These are phyloP conservation scores for Sclerotinia nivalis DNA, from an alignment of 2,329 filamentous ascomycete species.

Conservation along the genomic window DNA sequence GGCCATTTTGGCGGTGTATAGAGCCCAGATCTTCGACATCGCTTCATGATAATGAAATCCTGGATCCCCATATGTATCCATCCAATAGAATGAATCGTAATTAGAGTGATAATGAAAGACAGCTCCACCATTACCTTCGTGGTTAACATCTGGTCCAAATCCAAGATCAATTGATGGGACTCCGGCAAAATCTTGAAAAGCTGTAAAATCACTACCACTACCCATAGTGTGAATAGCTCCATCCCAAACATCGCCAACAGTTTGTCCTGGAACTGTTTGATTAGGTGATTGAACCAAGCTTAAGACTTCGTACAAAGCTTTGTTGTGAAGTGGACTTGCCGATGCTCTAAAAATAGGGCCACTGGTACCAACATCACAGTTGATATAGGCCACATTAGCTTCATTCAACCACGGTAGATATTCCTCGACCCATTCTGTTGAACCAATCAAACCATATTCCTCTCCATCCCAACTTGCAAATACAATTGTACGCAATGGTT, in stretches of 20 bases:
- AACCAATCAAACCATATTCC: slow-evolving; percentile 79
- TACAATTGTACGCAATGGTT: slow-evolving; percentile 84
- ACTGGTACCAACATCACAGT: slow-evolving; percentile 71
- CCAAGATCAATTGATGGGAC: slow-evolving; percentile 58
- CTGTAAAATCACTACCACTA: slow-evolving; percentile 66
- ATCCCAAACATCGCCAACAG: slow-evolving; percentile 51
- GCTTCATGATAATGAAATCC: slow-evolving; percentile 61
- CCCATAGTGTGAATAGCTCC: slow-evolving; percentile 58
- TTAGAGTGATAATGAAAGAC: slow-evolving; percentile 81
- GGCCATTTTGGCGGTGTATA: slow-evolving; percentile 51
- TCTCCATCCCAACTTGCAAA: slow-evolving; percentile 76
- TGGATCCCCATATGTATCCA: slow-evolving; percentile 74
- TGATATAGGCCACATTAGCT: slow-evolving; percentile 72
- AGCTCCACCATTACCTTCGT: slow-evolving; percentile 41
- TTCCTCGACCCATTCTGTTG: slow-evolving; percentile 86
- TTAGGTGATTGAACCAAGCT: slow-evolving; percentile 48
- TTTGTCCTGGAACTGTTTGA: slow-evolving; percentile 43
- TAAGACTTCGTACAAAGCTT: slow-evolving; percentile 58
- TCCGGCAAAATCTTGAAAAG: slow-evolving; percentile 60
- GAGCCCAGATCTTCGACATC: slow-evolving; percentile 54
- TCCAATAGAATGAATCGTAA: slow-evolving; percentile 84
- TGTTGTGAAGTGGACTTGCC: slow-evolving; percentile 64
- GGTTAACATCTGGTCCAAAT: slow-evolving; percentile 45
- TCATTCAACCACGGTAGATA: slow-evolving; percentile 73
- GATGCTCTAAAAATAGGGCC: slow-evolving; percentile 57